A percentile compares a stretch with the other conserved stretches of the same genome.
phyloP scores from a whole-genome alignment of 257 asterid genomes.

The Ligustrum vulgare region DNA sequence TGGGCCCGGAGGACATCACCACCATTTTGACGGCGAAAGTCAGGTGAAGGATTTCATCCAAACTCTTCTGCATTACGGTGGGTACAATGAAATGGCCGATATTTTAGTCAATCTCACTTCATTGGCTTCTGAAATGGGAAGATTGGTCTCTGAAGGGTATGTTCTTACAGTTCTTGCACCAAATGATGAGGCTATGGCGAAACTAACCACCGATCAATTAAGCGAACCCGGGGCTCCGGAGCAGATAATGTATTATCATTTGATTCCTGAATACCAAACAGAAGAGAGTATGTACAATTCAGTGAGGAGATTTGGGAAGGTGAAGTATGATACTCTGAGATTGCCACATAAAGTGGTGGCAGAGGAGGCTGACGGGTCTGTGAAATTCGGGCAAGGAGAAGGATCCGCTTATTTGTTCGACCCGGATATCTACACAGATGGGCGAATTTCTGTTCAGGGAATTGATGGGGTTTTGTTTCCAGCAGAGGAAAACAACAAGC shows the following conservation, averaged over 20 bases:
- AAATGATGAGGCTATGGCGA: conserved; percentile 96
- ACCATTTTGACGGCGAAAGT: conserved; percentile 88
- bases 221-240: conserved; percentile 97
- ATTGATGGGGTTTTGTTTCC: conserved; percentile 80
- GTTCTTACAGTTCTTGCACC: conserved; percentile 89
- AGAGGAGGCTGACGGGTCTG: conserved; percentile 95
- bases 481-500: conserved; percentile 50
- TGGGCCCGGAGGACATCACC: conserved; percentile 93
- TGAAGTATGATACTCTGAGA: conserved; percentile 73
- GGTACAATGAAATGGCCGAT: conserved; percentile 91
- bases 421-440: conserved; percentile 94
- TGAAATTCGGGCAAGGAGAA: conserved; percentile 71
- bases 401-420: conserved; percentile 82
- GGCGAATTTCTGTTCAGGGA: conserved; percentile 95
- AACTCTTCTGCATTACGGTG: conserved; percentile 86
- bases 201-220: conserved; percentile 75
- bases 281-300: conserved; percentile 97
- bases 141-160: conserved; percentile 83
- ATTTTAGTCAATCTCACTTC: conserved; percentile 84
- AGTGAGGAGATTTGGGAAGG: conserved; percentile 84
- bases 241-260: conserved; percentile 83
- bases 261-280: conserved; percentile 88
- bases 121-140: conserved; percentile 89
- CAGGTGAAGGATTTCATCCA: conserved; percentile 95
- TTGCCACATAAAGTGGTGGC: conserved; percentile 82